phyloP scores from a whole-genome alignment of 345 rosid species.

The Rhodamnia rubescens region DNA sequence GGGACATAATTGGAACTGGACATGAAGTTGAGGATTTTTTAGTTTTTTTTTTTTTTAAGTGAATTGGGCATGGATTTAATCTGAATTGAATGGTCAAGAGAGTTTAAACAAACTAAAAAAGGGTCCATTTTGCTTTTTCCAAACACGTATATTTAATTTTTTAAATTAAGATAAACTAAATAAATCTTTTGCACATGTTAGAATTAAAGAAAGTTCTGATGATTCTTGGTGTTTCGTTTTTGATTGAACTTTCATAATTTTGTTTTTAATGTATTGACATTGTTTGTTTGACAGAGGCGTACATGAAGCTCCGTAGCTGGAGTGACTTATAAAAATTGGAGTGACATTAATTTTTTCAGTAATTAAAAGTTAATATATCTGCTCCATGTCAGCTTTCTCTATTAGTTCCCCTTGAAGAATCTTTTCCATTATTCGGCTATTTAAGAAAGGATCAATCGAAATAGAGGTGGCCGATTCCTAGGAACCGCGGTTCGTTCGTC shows the following conservation, averaged over 20 bases:
- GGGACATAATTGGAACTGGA: not conserved
- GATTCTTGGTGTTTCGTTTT: not conserved
- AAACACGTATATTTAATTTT: not conserved
- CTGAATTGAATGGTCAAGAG: not conserved
- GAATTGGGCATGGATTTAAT: not conserved
- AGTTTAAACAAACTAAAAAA: not conserved
- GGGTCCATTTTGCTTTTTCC: not conserved
- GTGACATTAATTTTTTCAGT: too few relatives aligned
- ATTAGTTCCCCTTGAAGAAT: not conserved
- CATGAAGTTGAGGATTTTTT: not conserved
- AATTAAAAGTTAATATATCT: too few relatives aligned
- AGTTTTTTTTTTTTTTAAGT: not conserved
- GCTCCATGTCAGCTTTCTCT: not conserved
- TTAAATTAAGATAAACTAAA: not conserved
- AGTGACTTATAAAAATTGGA: too few relatives aligned
- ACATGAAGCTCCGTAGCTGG: too few relatives aligned
- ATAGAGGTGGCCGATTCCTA: too few relatives aligned
- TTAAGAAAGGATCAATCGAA: not conserved
- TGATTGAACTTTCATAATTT: not conserved
- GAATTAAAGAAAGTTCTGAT: not conserved
- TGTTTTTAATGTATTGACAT: not conserved
- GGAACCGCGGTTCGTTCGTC: too few relatives aligned
- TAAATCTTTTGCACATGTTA: not conserved
- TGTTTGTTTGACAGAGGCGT: too few relatives aligned
- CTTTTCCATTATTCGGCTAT: not conserved